These are phyloP conservation scores for Przewalskia tangutica DNA, from an alignment of 257 asterid genomes.

Conservation along the genomic window DNA sequence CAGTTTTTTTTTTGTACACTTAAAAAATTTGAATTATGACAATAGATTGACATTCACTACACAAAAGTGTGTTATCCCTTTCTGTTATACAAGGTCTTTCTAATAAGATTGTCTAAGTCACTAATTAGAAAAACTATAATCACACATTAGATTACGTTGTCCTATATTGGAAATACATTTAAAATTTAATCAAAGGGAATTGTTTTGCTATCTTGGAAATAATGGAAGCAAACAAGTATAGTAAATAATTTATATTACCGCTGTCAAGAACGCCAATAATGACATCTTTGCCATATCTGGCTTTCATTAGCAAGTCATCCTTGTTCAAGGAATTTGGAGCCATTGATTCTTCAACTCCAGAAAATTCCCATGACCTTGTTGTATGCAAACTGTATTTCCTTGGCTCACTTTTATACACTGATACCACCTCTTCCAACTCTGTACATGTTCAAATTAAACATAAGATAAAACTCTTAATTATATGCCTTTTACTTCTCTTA, in stretches of 20 bases:
- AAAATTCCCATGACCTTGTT: slow-evolving; percentile 88
- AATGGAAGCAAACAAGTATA: background rate
- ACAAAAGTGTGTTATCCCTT: background rate
- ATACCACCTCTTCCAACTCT: slow-evolving; percentile 70
- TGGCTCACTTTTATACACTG: slow-evolving; percentile 54
- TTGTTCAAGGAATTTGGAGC: slow-evolving; percentile 8
- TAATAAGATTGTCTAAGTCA: background rate
- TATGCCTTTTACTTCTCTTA: background rate
- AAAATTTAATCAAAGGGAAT: background rate
- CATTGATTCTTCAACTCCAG: slow-evolving; percentile 37
- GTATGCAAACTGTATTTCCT: slow-evolving; percentile 57
- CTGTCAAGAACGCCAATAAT: slow-evolving; percentile 68
- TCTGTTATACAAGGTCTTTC: background rate
- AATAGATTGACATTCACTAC: background rate
- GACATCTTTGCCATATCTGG: slow-evolving; percentile 59
- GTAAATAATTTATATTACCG: slow-evolving; percentile 37
- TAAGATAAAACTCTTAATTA: background rate
- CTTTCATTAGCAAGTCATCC: slow-evolving; percentile 44
- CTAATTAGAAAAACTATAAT: background rate
- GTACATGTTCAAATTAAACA: background rate
- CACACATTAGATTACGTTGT: background rate
- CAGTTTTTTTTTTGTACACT: background rate
- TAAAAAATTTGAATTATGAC: background rate
- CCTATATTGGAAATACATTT: background rate
- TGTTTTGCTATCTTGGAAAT: background rate